These are phyloP conservation scores for Solanum hybrid DNA, from an alignment of 305 asterid species.

Conservation along the genomic window DNA sequence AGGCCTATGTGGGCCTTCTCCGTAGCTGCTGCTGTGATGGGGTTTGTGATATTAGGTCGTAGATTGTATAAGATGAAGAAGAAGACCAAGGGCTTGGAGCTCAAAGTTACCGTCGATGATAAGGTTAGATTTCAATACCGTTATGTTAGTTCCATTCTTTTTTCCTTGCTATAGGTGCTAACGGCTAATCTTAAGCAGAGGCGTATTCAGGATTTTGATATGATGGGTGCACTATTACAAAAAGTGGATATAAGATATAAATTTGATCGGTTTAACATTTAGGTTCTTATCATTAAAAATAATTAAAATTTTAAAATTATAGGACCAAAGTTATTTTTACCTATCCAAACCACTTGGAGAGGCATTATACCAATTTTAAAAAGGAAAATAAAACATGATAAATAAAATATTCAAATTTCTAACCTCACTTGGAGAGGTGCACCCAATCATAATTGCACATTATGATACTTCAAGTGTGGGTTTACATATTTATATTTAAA, in stretches of 20 bases:
- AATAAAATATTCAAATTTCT: too few relatives aligned
- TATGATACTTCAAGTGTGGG: neutral
- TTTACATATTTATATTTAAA: too few relatives aligned
- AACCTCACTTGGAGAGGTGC: neutral
- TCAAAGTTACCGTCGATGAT: constrained; percentile 71
- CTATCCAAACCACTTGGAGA: neutral
- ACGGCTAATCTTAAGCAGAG: too few relatives aligned
- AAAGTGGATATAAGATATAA: neutral
- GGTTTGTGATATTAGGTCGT: constrained; percentile 71
- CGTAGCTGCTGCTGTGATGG: constrained; percentile 78
- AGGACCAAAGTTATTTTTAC: neutral
- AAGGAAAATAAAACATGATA: neutral
- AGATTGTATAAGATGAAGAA: constrained; percentile 72
- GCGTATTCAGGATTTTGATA: neutral
- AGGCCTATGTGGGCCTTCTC: constrained; percentile 80
- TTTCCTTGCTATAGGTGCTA: neutral
- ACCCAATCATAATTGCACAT: neutral
- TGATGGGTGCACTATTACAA: neutral
- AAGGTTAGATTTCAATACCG: constrained; percentile 42
- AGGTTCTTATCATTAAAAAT: too few relatives aligned
- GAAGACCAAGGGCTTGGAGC: constrained; percentile 53
- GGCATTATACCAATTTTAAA: neutral
- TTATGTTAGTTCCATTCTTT: neutral
- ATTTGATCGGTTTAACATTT: neutral
- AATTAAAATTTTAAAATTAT: too few relatives aligned